Percentiles rank a stretch among this genome's conserved stretches.
These are phyloP conservation scores for Jackrogersella multiformis DNA, from an alignment of 495 filamentous ascomycete genomes.

Conservation along the genomic window DNA sequence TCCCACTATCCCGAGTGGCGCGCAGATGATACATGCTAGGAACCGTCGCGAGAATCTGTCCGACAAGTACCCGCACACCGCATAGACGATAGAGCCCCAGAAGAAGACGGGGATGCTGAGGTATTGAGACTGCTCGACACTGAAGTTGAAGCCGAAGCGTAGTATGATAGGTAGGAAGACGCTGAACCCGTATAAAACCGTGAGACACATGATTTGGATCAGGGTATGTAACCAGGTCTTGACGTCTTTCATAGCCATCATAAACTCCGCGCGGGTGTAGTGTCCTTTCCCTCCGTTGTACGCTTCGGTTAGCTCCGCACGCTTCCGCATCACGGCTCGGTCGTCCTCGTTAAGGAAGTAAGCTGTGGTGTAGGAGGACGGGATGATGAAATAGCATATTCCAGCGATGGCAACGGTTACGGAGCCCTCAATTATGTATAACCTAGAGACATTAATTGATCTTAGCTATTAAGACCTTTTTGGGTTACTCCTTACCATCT, in stretches of 20 bases:
- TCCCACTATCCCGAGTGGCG: conserved; percentile 65
- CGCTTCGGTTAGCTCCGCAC: conserved; percentile 59
- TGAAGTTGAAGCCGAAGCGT: conserved; percentile 70
- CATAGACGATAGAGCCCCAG: conserved; percentile 69
- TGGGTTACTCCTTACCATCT: conserved; percentile 40
- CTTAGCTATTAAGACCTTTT: background rate
- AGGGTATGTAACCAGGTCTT: conserved; percentile 68
- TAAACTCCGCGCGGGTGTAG: conserved; percentile 60
- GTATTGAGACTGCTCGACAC: conserved; percentile 68
- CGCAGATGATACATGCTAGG: conserved; percentile 64
- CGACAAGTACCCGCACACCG: conserved; percentile 65
- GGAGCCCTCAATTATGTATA: conserved; percentile 54
- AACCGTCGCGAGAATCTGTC: conserved; percentile 67
- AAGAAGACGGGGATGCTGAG: conserved; percentile 76
- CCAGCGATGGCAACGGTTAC: conserved; percentile 47
- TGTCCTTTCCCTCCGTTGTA: conserved; percentile 67
- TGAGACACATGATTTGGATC: conserved; percentile 70
- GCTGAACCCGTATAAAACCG: conserved; percentile 76
- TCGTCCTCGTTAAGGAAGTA: conserved; percentile 67
- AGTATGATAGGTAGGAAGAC: conserved; percentile 81
- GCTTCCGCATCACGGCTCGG: conserved; percentile 57
- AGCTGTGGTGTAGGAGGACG: conserved; percentile 49
- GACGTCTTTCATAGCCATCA: conserved; percentile 61
- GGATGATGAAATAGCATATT: conserved; percentile 47
- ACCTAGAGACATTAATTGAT: conserved; percentile 33